These are phyloP conservation scores for Auxenochlorella protothecoides DNA, from an alignment of 139 green algal species.

Conservation along the genomic window DNA sequence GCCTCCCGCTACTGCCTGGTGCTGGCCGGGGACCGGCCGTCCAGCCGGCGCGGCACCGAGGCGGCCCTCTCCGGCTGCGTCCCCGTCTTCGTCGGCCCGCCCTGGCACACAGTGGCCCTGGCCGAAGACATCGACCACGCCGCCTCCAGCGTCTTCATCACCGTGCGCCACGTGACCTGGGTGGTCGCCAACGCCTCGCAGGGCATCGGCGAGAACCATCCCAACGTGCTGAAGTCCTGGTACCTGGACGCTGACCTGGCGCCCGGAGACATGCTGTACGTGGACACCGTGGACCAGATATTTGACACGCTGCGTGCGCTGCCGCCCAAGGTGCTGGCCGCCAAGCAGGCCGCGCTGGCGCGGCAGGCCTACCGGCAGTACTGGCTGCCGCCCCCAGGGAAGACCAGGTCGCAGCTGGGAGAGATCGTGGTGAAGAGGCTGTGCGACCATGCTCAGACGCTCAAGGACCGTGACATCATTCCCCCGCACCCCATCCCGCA, in stretches of 20 bases:
- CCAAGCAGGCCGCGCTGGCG: constrained; percentile 3
- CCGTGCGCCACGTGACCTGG: constrained; percentile 3
- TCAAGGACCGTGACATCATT: neutral
- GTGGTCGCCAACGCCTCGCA: neutral
- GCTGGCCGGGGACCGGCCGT: neutral
- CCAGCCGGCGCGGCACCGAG: constrained; percentile 6
- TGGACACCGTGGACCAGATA: constrained; percentile 4
- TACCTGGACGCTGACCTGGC: constrained; percentile 1
- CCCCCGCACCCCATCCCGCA: too few species aligned
- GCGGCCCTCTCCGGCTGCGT: constrained; percentile 13
- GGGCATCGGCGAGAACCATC: neutral
- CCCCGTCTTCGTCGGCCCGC: constrained; percentile 20
- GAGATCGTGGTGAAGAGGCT: constrained; percentile 11
- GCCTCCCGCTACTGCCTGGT: neutral
- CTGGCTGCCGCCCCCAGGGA: neutral
- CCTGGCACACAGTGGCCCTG: constrained; percentile 13
- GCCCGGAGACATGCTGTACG: neutral
- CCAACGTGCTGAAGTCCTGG: constrained; percentile 1
- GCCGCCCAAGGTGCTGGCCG: neutral
- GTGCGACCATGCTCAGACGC: constrained; percentile 8
- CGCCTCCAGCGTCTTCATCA: constrained; percentile 6
- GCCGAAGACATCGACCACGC: constrained; percentile 5
- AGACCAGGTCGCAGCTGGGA: neutral
- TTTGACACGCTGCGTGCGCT: constrained; percentile 5
- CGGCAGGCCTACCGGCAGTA: constrained; percentile 5